These are phyloP conservation scores for Phytopythium cucurbitacearum DNA, from an alignment of 352 stramenopile genomes.

Conservation along the genomic window DNA sequence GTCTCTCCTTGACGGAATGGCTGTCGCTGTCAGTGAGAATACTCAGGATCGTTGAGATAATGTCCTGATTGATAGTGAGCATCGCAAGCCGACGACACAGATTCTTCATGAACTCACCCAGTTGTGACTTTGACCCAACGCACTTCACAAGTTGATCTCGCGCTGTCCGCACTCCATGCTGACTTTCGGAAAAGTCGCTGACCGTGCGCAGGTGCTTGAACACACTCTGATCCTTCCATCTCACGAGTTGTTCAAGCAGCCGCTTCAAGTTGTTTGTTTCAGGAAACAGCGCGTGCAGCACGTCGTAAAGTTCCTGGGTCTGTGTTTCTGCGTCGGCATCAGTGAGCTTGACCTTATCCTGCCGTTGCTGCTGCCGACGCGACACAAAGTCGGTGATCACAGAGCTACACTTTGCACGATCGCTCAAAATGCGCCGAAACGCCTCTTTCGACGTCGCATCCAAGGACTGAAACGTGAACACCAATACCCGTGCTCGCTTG, in stretches of 20 bases:
- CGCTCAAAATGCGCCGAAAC: constrained; percentile 57
- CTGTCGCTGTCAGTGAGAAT: constrained; percentile 31
- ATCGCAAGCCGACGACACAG: constrained; percentile 77
- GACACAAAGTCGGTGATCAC: constrained; percentile 32
- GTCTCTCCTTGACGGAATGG: constrained; percentile 37
- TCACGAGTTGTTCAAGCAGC: constrained; percentile 55
- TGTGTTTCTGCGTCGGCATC: constrained; percentile 17
- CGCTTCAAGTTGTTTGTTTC: constrained; percentile 52
- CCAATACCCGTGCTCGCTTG: constrained; percentile 53
- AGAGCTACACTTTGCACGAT: constrained; percentile 48
- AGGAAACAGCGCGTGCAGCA: constrained; percentile 45
- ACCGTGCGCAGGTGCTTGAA: constrained; percentile 69
- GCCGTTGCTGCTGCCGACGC: constrained; percentile 42
- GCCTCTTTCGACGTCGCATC: constrained; percentile 66
- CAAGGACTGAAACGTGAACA: constrained; percentile 72
- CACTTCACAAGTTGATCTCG: constrained; percentile 72
- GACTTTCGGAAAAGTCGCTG: constrained; percentile 46
- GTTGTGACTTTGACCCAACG: constrained; percentile 70
- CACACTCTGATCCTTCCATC: constrained; percentile 75
- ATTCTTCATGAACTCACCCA: constrained; percentile 79
- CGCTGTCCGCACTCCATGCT: constrained; percentile 41
- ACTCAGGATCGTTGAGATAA: constrained; percentile 26
- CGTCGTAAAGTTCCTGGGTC: constrained; percentile 29
- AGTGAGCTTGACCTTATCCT: constrained; percentile 10
- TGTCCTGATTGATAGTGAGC: constrained; percentile 55